Base-by-base conservation (phyloP, 345 rosid species). In the Citrus australasica region DNA sequence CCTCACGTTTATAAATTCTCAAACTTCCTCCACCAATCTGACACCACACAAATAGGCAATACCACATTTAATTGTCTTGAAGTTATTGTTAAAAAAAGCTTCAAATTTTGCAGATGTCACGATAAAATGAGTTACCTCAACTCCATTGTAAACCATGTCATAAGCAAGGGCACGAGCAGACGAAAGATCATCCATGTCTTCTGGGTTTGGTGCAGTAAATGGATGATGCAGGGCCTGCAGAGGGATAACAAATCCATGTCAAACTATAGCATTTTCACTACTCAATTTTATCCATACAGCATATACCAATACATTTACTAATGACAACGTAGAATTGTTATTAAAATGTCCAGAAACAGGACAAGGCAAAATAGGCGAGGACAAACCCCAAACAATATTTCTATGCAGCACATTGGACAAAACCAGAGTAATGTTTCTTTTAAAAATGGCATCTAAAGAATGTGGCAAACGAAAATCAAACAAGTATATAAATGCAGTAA, bases 1-100 rank as follows among this genome's bases (percentile, higher is more conserved):
- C 78, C 67, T 91, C 97, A 4, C 97, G 94, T 82, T 90, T 91
- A 80, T 92, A 90, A 73, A 94, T 96, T 90, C 98, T 94, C 85
- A 96, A 88, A 86, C 99, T 96, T 82, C 98, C 99, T 32, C 98
- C 99, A 38, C 99, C 99, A 88, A 96, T 96, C 99, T 94, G 85
- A 71, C 70, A 86, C 73, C 7, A 63, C 33, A 71, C 27, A 69
- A 61, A 22, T 38, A 27, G 56, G 25, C 30, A 67, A 69, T 58
- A 25, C 19, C 35, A 62, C 3, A 67, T 38, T 64, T 48, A 48
- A 58, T 69, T 19, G 61, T 33, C 28, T 28, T 48, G 37, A 67
- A 48, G 38, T 59, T 30, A 69, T 46, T 13, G 51, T 77, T 68
- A 67, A 33, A 37, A 53, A 53, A 53, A 58, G 46, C 48, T 74